These are phyloP conservation scores for Fusarium fujikuroi DNA, from an alignment of 2,329 filamentous ascomycete genomes.

Conservation along the genomic window DNA sequence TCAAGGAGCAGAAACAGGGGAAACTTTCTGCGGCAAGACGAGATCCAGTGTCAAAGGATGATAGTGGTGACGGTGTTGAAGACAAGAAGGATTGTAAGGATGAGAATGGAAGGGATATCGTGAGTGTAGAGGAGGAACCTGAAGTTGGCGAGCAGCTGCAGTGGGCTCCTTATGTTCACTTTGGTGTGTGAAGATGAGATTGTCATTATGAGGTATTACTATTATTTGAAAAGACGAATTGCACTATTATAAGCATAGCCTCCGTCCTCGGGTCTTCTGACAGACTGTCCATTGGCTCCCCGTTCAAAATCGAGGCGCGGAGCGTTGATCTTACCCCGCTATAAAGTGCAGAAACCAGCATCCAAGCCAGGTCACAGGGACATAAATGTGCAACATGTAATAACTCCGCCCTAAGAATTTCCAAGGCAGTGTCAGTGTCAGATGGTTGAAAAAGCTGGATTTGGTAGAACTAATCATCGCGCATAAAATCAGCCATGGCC, in stretches of 20 bases:
- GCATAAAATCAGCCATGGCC: not conserved
- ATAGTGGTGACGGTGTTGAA: fast-evolving
- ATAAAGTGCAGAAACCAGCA: not conserved
- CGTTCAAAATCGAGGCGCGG: not conserved
- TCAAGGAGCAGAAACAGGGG: fast-evolving
- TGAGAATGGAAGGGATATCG: not conserved
- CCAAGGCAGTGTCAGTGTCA: not conserved
- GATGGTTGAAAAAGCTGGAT: not conserved
- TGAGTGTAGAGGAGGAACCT: not conserved
- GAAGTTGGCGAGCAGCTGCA: not conserved
- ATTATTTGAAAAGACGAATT: not conserved
- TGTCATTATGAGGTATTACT: not conserved
- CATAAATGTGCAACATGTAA: not conserved
- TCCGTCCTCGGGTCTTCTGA: fast-evolving
- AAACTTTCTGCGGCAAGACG: fast-evolving
- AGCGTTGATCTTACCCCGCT: not conserved
- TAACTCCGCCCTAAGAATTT: not conserved
- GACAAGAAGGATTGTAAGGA: not conserved
- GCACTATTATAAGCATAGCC: not conserved
- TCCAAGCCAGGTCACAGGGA: not conserved
- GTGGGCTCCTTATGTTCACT: not conserved
- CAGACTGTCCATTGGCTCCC: not conserved
- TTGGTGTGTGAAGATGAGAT: not conserved
- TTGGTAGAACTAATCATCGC: not conserved
- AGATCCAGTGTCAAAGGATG: fast-evolving